These are phyloP conservation scores for Aspergillus sergii DNA, from an alignment of 2,329 filamentous ascomycete species.

Conservation along the genomic window DNA sequence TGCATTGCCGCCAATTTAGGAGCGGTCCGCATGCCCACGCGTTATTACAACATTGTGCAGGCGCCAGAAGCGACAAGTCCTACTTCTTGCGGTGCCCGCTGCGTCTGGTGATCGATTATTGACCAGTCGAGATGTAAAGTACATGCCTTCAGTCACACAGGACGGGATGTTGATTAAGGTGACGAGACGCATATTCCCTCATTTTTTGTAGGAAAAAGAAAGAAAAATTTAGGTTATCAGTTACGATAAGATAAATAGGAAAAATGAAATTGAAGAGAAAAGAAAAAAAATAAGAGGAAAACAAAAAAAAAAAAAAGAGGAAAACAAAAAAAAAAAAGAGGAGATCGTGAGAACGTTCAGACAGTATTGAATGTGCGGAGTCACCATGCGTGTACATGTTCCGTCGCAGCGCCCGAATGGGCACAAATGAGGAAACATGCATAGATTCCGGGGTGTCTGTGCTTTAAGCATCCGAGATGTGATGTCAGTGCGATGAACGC, in stretches of 20 bases:
- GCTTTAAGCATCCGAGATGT: background rate
- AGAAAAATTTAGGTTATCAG: too few relatives aligned
- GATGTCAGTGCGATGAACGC: background rate
- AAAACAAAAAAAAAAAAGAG: background rate
- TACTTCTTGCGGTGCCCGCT: constrained; percentile 3
- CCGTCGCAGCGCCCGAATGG: background rate
- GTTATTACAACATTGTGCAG: constrained; percentile 31
- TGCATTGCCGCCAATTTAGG: constrained; percentile 21
- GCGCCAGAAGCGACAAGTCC: constrained; percentile 4
- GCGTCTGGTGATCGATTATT: background rate
- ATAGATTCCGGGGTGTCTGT: background rate
- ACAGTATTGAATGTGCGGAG: background rate
- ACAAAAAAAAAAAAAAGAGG: background rate
- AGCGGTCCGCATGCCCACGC: constrained; percentile 14
- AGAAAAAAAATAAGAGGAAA: background rate
- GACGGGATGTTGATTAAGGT: constrained; percentile 1
- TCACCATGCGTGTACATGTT: background rate
- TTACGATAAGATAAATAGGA: background rate
- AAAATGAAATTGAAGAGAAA: background rate
- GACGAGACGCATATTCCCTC: background rate
- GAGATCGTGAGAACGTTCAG: background rate
- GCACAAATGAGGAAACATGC: background rate
- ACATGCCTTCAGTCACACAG: constrained; percentile 3
- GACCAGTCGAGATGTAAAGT: background rate
- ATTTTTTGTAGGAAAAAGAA: background rate